These are phyloP conservation scores for Oxyria digyna DNA, from an alignment of 148 eudicot genomes.

Conservation along the genomic window DNA sequence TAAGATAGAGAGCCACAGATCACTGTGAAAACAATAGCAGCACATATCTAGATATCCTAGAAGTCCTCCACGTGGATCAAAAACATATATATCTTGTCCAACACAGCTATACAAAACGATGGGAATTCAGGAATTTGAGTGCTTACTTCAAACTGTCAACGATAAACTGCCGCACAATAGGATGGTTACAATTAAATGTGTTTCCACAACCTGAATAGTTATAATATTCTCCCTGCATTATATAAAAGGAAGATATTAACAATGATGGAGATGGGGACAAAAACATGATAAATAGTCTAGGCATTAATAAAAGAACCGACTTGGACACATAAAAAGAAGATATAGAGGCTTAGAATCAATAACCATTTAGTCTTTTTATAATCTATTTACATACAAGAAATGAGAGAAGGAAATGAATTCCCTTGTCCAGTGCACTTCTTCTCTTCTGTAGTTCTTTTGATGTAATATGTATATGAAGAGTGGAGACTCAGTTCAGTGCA, in stretches of 20 bases:
- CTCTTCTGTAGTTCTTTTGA: not conserved
- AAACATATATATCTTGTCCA: not conserved
- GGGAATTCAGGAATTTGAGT: not conserved
- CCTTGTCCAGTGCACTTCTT: not conserved
- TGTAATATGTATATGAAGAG: not conserved
- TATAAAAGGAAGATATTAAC: not conserved
- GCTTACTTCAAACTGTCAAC: slow-evolving; percentile 78
- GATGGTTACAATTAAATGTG: slow-evolving; percentile 96
- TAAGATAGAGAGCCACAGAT: no score
- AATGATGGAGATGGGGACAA: not conserved
- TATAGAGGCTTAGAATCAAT: not conserved
- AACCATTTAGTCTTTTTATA: not conserved
- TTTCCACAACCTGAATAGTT: slow-evolving; percentile 99
- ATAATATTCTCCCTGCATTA: slow-evolving; percentile 78
- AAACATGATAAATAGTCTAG: not conserved
- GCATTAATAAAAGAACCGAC: not conserved
- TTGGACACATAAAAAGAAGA: not conserved
- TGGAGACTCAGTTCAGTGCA: not conserved
- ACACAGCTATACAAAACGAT: not conserved
- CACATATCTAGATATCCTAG: not conserved
- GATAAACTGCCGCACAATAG: slow-evolving; percentile 87
- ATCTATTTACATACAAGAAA: not conserved
- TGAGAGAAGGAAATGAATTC: not conserved
- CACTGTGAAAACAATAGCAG: not conserved
- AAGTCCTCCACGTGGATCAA: not conserved